Evolutionary conservation across 768 basidiomycete genomes (phyloP), one percentile per base, ranked within the genome.

Genomic region (Nidularia pulvinata): DNA sequence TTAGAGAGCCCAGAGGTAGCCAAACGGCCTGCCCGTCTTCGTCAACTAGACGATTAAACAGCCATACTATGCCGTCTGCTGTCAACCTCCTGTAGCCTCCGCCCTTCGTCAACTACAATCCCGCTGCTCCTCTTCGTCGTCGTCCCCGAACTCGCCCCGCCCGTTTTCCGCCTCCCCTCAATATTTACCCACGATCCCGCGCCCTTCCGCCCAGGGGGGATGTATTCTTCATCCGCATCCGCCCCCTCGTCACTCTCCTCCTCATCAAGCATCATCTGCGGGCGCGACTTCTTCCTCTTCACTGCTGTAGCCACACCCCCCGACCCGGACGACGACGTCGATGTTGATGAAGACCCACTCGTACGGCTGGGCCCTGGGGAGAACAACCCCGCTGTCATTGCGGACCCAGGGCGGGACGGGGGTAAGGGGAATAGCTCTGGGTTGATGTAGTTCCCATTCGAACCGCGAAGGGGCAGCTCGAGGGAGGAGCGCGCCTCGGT

Each of bases 171-270:
- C 47, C 87, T 75, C 7, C 79, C 79, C 14, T 85, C 85, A 7
- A 81, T 62, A 63, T 84, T 84, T 45, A 79, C 72, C 81, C 84
- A 85, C n/a, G n/a, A n/a, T n/a, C n/a, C n/a, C 30, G 54, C 51
- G 6, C 53, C 68, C 57, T 55, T 59, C 25, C 56, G 61, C 51
- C 62, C 61, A 36, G 61, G 58, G 39, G 66, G 71, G 14, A 78
- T 69, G 52, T 76, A 85, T 66, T 89, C 88, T 16, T 77, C 86
- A 63, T 90, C 89, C 3, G 86, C 88, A 57, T 89, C 82, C n/a
- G 77, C 80, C 1, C 84, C 86, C 35, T 86, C 88, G 57, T 83
- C 85, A 52, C 88, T 85, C 4, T 77, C 76, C 30, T 74, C 81
- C 4, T 84, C 82, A 1, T 81, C 78, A 33, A 33, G 22, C 55